Evolutionary conservation across 2,329 filamentous ascomycete genomes (phyloP).

Genomic region (Ceratocystis albifundus): DNA sequence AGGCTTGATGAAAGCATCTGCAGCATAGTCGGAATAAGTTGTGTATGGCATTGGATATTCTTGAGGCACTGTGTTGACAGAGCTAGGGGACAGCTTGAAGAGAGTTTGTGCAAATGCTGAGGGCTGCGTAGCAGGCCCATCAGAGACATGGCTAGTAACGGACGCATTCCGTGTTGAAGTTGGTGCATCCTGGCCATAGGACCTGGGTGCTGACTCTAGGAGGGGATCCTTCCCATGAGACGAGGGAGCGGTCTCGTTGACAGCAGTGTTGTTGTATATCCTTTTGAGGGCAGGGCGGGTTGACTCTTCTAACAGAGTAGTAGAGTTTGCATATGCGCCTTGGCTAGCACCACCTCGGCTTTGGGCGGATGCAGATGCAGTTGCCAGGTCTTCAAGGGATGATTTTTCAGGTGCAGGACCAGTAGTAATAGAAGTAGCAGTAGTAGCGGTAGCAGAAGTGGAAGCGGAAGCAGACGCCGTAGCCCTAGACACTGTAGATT

Average conservation of each 20-base stretch:
- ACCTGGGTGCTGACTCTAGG: background rate
- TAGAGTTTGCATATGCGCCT: background rate
- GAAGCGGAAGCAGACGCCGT: background rate
- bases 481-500: background rate
- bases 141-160: background rate
- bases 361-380: background rate
- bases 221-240: background rate
- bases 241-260: background rate
- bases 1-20: conserved; percentile 64
- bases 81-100: conserved; percentile 33
- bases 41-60: conserved; percentile 40
- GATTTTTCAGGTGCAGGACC: conserved; percentile 14
- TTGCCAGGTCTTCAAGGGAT: conserved; percentile 4
- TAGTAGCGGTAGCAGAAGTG: background rate
- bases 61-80: conserved; percentile 26
- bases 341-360: background rate
- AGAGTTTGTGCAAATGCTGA: conserved; percentile 48
- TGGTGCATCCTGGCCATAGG: background rate
- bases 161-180: background rate
- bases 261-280: conserved; percentile 7
- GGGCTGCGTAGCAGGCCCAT: conserved; percentile 29
- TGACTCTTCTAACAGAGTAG: background rate
- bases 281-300: background rate
- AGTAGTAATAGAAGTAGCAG: background rate
- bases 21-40: conserved; percentile 38